Evolutionary conservation across 2,329 filamentous ascomycete species (phyloP).

Genomic region (Monosporascus sp.): DNA sequence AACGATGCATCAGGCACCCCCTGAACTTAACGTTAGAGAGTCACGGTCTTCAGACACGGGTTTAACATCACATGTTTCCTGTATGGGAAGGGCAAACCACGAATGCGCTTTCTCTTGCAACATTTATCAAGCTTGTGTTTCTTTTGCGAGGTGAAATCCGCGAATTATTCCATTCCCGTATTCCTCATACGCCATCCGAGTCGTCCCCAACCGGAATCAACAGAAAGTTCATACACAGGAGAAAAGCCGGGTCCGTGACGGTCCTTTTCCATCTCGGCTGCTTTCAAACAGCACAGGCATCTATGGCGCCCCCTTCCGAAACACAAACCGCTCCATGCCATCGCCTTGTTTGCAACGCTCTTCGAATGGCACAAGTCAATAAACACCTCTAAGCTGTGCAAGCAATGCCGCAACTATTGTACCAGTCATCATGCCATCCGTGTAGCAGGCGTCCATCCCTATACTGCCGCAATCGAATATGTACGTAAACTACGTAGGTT

Average conservation of each 20-base stretch:
- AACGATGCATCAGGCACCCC: no score
- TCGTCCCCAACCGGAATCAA: neutral
- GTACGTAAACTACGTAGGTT: neutral
- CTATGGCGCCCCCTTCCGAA: neutral
- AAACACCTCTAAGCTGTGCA: neutral
- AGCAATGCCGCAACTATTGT: neutral
- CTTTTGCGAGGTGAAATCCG: neutral
- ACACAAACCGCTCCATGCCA: neutral
- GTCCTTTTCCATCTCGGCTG: neutral
- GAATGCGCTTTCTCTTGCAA: neutral
- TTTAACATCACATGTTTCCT: neutral
- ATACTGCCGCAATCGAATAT: neutral
- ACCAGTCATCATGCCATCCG: neutral
- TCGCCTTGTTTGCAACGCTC: neutral
- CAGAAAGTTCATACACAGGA: neutral
- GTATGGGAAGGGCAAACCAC: neutral
- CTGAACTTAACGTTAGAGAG: neutral
- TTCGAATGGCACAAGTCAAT: neutral
- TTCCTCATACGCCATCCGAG: neutral
- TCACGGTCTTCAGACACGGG: neutral
- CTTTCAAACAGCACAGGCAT: neutral
- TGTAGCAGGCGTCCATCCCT: neutral
- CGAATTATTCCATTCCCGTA: neutral
- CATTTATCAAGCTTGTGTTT: neutral
- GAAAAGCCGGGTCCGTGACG: neutral